Base-by-base conservation (phyloP, 23 red algal genomes). In the Chondrus crispus region DNA sequence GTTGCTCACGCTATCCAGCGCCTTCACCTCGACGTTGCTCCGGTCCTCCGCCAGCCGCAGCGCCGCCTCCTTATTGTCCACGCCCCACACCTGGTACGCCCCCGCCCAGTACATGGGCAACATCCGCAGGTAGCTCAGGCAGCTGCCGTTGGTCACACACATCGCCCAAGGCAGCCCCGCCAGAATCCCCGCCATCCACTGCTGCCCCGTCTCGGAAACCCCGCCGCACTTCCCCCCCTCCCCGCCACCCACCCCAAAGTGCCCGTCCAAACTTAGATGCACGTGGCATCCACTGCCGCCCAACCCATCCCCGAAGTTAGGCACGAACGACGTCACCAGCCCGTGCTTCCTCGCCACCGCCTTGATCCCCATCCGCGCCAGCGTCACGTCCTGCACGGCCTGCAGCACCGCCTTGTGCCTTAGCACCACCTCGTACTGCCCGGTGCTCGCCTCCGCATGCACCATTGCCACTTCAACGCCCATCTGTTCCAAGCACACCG, bases 71-170 rank as follows among this genome's bases (percentile, higher is more conserved):
- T 89, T 89, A 49, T 89, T 89, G 26, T 51, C 35, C 14, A 76
- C 71, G 18, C 85, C 85, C 85, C 85, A 89, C 33, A 89, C 85
- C 41, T 89, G 66, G 85, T 89, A 89, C 49, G 71, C 85, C 43
- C 85, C 85, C 6, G 78, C 85, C 85, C 85, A 89, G 28, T 20
- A 35, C 69, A 77, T 47, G 40, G 85, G 85, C 51, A 40, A 51
- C 16, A 89, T 40, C 5, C 85, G 68, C 28, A 5, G 30, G 58
- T 89, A 89, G 28, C 85, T 89, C 7, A 57, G 33, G 35, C 13
- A 22, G 64, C 85, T 89, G 9, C 60, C 70, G 62, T 89, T 89
- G 46, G 58, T 63, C 18, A 80, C 43, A 48, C 75, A 89, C 6
- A 33, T 60, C 10, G 78, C 13, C 85, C 85, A 89, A 28, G 85